phyloP scores from a whole-genome alignment of 1,284 basidiomycete species.

The Melanopsichium pennsylvanicum region DNA sequence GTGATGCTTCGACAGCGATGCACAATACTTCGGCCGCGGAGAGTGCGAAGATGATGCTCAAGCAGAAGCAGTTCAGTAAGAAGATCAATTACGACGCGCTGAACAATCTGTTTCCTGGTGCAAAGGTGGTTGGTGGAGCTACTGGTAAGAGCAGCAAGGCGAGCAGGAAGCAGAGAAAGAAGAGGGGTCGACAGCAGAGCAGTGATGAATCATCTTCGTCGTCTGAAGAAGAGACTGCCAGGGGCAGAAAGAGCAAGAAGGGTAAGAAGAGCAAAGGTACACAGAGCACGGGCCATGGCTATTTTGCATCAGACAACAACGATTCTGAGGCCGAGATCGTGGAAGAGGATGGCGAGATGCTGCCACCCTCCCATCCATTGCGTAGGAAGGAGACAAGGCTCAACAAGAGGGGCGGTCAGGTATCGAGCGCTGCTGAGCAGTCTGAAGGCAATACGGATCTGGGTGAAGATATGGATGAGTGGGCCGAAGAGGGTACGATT shows the following conservation, averaged over 20 bases:
- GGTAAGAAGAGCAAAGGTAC: constrained; percentile 15
- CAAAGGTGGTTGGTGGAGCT: constrained; percentile 26
- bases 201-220: constrained; percentile 25
- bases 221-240: constrained; percentile 29
- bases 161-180: background rate
- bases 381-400: constrained; percentile 25
- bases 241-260: constrained; percentile 6
- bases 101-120: constrained; percentile 56
- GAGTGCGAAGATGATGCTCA: constrained; percentile 62
- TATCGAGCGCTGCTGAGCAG: constrained; percentile 27
- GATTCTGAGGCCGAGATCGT: constrained; percentile 30
- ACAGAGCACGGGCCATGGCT: constrained; percentile 7
- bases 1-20: constrained; percentile 56
- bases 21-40: constrained; percentile 60
- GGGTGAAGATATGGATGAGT: constrained; percentile 37
- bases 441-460: constrained; percentile 35
- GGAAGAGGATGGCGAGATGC: constrained; percentile 37
- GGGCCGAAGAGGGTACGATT: constrained; percentile 21
- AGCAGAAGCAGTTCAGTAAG: constrained; percentile 59
- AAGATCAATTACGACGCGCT: constrained; percentile 65
- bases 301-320: constrained; percentile 35
- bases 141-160: constrained; percentile 12
- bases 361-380: constrained; percentile 41
- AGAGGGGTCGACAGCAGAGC: constrained; percentile 27
- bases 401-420: constrained; percentile 22